These are phyloP conservation scores for Suaeda aralocaspica DNA, from an alignment of 148 eudicot species.

Conservation along the genomic window DNA sequence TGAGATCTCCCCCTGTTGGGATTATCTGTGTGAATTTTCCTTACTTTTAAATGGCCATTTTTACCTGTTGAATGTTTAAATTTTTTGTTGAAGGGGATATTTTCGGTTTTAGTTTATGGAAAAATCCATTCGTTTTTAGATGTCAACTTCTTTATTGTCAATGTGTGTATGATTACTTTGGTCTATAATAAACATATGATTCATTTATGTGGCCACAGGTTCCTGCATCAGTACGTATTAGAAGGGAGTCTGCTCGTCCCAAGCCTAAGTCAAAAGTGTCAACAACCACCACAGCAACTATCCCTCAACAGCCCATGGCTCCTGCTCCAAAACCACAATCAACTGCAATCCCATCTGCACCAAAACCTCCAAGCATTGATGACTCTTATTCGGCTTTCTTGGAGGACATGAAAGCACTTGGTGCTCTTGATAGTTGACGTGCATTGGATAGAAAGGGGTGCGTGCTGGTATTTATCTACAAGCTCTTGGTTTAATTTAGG, in stretches of 20 bases:
- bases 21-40: no score
- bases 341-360: conserved; percentile 36
- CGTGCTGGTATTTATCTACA: neutral
- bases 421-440: conserved; percentile 82
- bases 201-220: conserved; percentile 40
- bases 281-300: conserved; percentile 31
- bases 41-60: neutral
- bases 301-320: conserved; percentile 36
- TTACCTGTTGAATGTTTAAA: neutral
- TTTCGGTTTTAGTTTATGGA: neutral
- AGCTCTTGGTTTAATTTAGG: neutral
- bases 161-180: neutral
- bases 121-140: neutral
- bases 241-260: conserved; percentile 75
- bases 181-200: neutral
- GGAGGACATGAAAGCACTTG: conserved; percentile 98
- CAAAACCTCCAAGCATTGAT: conserved; percentile 71
- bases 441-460: neutral
- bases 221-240: conserved; percentile 98
- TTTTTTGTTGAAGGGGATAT: no score
- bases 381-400: conserved; percentile 89
- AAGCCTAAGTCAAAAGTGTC: conserved; percentile 74
- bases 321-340: conserved; percentile 43
- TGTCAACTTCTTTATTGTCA: neutral
- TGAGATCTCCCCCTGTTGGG: no score